Conservation (phyloP, 1,139 yeast genomes). For the Kodamaea sp. region DNA sequence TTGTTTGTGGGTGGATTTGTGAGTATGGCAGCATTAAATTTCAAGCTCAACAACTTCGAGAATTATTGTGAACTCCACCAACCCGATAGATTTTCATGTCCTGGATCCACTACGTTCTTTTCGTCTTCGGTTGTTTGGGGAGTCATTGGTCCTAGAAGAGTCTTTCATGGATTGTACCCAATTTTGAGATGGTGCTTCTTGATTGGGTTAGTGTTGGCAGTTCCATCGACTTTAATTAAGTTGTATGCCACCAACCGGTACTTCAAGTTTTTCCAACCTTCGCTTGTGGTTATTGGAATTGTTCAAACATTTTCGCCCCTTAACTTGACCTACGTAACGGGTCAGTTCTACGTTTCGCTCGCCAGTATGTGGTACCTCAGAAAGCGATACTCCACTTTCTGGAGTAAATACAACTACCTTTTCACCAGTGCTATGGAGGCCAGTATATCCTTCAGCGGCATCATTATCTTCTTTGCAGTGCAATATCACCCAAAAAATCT, state of each 20-base stretch:
- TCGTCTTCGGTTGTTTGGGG: constrained; percentile 68
- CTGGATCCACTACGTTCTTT: constrained; percentile 47
- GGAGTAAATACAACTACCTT: constrained; percentile 21
- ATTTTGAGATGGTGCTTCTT: constrained; percentile 52
- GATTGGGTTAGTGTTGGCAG: constrained; percentile 46
- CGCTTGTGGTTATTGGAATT: constrained; percentile 19
- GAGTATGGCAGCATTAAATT: constrained; percentile 53
- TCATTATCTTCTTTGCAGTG: constrained; percentile 23
- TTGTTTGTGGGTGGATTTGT: constrained; percentile 46
- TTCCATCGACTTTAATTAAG: constrained; percentile 29
- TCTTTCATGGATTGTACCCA: constrained; percentile 51
- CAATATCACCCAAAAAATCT: constrained; percentile 18
- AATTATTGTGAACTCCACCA: constrained; percentile 51
- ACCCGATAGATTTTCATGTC: constrained; percentile 48
- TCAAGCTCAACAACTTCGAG: constrained; percentile 49
- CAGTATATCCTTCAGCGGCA: constrained; percentile 21
- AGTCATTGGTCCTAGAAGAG: constrained; percentile 58
- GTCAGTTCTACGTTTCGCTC: constrained; percentile 16
- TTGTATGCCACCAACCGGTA: constrained; percentile 17
- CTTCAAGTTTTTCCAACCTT: constrained; percentile 20
- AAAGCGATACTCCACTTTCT: constrained; percentile 16
- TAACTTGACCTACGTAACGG: constrained; percentile 20
- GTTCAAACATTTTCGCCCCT: constrained; percentile 16
- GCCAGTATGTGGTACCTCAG: constrained; percentile 20
- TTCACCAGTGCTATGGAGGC: constrained; percentile 20